These are phyloP conservation scores for Vigna unguiculata DNA, from an alignment of 306 rosid genomes.

Conservation along the genomic window DNA sequence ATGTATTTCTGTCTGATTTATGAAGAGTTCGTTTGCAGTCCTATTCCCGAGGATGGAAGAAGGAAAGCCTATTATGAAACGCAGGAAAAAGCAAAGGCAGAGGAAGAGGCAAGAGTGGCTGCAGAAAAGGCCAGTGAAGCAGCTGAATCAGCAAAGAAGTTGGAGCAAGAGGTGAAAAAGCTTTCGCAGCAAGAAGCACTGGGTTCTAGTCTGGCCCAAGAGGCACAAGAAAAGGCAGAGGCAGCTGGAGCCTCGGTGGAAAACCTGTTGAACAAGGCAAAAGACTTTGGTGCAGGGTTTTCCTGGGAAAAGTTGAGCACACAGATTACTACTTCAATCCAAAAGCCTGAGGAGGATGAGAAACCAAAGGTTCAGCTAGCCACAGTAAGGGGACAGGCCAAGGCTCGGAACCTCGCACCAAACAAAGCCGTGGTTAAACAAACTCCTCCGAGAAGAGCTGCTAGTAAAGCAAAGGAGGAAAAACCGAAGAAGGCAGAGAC, in stretches of 20 bases:
- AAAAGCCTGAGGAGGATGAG: constrained; percentile 59
- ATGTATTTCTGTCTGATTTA: constrained; percentile 8
- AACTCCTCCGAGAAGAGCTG: constrained; percentile 36
- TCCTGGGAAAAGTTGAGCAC: constrained; percentile 80
- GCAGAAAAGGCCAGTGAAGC: constrained; percentile 68
- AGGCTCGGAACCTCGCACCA: constrained; percentile 67
- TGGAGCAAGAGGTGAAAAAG: constrained; percentile 66
- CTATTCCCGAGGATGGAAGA: constrained; percentile 89
- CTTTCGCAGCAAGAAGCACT: constrained; percentile 58
- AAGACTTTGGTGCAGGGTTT: constrained; percentile 67
- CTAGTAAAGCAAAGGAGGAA: constrained; percentile 54
- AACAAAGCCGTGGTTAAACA: constrained; percentile 68
- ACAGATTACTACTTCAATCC: constrained; percentile 62
- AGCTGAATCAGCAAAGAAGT: constrained; percentile 63
- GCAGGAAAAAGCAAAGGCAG: constrained; percentile 73
- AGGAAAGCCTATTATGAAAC: constrained; percentile 79
- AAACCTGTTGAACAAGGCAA: constrained; percentile 69
- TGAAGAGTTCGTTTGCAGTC: constrained; percentile 55
- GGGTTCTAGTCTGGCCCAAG: constrained; percentile 64
- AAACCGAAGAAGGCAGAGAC: constrained; percentile 45
- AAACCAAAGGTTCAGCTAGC: constrained; percentile 71
- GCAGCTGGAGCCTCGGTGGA: constrained; percentile 66
- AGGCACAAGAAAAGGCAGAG: constrained; percentile 63
- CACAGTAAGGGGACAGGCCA: constrained; percentile 89
- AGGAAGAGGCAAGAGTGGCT: constrained; percentile 75